These are phyloP conservation scores for Wickerhamiella siamensis DNA, from an alignment of 805 yeast species.

Conservation along the genomic window DNA sequence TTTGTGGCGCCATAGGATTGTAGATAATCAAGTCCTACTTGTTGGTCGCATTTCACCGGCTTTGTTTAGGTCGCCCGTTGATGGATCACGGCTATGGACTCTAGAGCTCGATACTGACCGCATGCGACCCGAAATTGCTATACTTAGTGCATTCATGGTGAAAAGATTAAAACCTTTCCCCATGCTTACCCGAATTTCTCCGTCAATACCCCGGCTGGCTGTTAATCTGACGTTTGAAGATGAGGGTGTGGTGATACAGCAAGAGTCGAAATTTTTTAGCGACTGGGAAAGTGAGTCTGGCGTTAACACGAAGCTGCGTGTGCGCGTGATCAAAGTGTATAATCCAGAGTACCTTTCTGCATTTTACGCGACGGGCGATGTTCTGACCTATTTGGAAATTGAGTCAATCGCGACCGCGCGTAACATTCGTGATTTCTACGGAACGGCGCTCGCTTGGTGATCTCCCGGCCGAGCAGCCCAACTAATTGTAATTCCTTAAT, in stretches of 20 bases:
- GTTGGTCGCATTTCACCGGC: conserved; percentile 14
- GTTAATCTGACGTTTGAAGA: conserved; percentile 16
- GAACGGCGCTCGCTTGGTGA: not conserved
- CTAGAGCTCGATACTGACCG: conserved; percentile 17
- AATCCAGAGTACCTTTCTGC: not conserved
- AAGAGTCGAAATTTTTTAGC: conserved; percentile 10
- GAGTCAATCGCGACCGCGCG: conserved; percentile 4
- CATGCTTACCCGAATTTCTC: not conserved
- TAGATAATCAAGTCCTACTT: conserved; percentile 4
- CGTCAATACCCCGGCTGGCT: conserved; percentile 8
- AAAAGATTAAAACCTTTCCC: conserved; percentile 10
- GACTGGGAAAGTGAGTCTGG: conserved; percentile 15
- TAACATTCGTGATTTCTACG: not conserved
- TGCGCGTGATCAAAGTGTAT: not conserved
- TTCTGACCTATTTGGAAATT: conserved; percentile 6
- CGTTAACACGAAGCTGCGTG: not conserved
- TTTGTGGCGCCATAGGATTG: conserved; percentile 13
- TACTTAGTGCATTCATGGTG: conserved; percentile 18
- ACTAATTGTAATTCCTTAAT: no score
- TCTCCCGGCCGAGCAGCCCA: no score
- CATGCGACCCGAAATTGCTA: conserved; percentile 15
- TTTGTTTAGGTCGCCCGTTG: conserved; percentile 16
- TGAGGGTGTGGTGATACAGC: conserved; percentile 12
- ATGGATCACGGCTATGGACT: conserved; percentile 13
- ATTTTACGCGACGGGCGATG: conserved; percentile 5